Base-by-base conservation (phyloP, 768 basidiomycete genomes). In the Agaricus subrufescens region DNA sequence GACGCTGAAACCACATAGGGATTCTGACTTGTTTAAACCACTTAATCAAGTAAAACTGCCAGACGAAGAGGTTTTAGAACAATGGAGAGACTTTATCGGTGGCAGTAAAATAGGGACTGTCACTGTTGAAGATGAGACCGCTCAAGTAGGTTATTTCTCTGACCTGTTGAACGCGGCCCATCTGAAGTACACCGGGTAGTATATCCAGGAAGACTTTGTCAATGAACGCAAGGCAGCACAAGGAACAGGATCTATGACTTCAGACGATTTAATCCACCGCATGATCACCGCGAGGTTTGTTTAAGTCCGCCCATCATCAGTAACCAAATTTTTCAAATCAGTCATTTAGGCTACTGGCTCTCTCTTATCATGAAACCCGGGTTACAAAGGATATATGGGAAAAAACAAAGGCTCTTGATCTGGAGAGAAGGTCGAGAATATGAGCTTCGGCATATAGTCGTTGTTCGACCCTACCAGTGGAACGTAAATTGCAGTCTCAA, bases 121-220 rank as follows among this genome's bases (percentile, higher is more conserved):
- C 1, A 71, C 73, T 15, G 71, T 91, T 25, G 69, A 74, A 4
- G 79, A 84, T 34, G 66, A 70, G 11, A 75, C 82, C 3, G 85
- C 85, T n/a, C 75, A 85, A 74, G 90, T n/a, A n/a, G n/a, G n/a
- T n/a, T n/a, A n/a, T n/a, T n/a, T n/a, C n/a, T n/a, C n/a, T n/a
- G n/a, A n/a, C n/a, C n/a, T n/a, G n/a, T n/a, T n/a, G n/a, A n/a
- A n/a, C n/a, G n/a, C n/a, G 14, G 50, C 37, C 19, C 42, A 25
- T 44, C 54, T 27, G n/a, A 30, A 11, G 15, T 5, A 6, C 37
- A 9, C 12, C 57, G 15, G 6, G 7, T 50, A 92, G 90, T 73
- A 85, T 61, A 86, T 93, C 37, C 86, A 91, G 74, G 78, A 85
- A 4, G 87, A 91, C 54, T 93, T 92, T 63, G 87, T 81, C 5